Evolutionary conservation across 1,284 basidiomycete species (phyloP), one percentile per base, ranked within the genome.

Genomic region (Trametes pubescens): DNA sequence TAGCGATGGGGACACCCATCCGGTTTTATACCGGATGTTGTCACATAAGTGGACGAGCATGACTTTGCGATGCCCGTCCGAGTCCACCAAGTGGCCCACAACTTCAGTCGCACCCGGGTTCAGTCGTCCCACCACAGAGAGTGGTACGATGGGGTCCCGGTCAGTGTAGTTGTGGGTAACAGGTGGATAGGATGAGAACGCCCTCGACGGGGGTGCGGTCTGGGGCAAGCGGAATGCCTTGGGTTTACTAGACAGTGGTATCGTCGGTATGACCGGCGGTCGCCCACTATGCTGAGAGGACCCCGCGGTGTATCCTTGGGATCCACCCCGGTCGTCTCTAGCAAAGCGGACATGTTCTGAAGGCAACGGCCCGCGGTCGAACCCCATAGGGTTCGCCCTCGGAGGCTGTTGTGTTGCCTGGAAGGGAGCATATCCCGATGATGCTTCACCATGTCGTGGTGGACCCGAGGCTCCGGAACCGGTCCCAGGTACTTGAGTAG

Each of bases 1-100:
- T 1, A 61, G 22, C 16, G 38, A 18, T 4, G 59, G 59, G 5
- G 26, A 14, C 14, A 13, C 6, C 2, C n/a, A 18, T 2, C 59
- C 59, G 1, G 49, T 46, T n/a, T 61, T 61, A 16, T 48, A 29
- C 2, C 26, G 16, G 4, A 61, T 61, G 11, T 61, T 61, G 21
- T 48, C 24, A 13, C 21, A 29, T 18, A 48, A 29, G 10, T 48
- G 47, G 7, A 10, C 7, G 9, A 48, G 24, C 47, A 48, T 48
- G 5, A 48, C 47, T 9, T 48, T 22, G 4, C 47, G 22, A 18
- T 48, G 47, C 9, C 47, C 47, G 11, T 48, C 47, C 7, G 4
- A 6, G 16, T 48, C 47, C 22, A 48, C 16, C 22, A 48, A 6
- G 7, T 24, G 47, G 7, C 47, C 47, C 10, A 14, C 24, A 7